phyloP scores from a whole-genome alignment of 2,329 filamentous ascomycete species.

The Penicillium sp. region DNA sequence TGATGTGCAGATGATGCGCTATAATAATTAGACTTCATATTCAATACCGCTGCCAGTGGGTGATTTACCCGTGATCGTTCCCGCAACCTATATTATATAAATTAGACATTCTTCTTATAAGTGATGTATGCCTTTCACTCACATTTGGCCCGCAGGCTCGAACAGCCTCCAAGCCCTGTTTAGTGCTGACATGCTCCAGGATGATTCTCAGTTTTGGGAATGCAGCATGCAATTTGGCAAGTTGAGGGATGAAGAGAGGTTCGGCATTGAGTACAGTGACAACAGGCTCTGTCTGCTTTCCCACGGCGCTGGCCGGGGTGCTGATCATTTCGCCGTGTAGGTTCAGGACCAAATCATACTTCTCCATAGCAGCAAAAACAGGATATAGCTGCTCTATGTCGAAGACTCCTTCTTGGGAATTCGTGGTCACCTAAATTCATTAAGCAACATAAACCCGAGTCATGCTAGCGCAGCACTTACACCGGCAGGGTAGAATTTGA shows the following conservation, averaged over 20 bases:
- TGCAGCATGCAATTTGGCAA: conserved; percentile 65
- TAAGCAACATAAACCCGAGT: not conserved
- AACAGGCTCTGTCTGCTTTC: conserved; percentile 22
- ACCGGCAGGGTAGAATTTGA: conserved; percentile 42
- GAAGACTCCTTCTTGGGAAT: conserved; percentile 50
- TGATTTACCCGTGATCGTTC: conserved; percentile 55
- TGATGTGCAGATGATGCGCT: conserved; percentile 79
- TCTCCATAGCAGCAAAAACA: conserved; percentile 86
- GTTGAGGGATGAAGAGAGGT: conserved; percentile 73
- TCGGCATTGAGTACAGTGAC: conserved; percentile 66
- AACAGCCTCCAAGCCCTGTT: conserved; percentile 74
- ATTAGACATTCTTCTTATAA: not conserved
- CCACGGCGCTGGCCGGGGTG: conserved; percentile 29
- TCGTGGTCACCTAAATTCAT: conserved; percentile 45
- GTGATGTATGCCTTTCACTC: not conserved
- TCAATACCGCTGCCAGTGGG: too few relatives aligned
- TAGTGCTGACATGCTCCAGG: conserved; percentile 84
- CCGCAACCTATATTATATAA: conserved; percentile 44
- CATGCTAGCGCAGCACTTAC: conserved; percentile 18
- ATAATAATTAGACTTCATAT: not conserved
- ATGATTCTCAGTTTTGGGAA: conserved; percentile 62
- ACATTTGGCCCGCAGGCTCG: conserved; percentile 68
- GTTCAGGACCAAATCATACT: conserved; percentile 78
- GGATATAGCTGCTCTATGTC: conserved; percentile 44
- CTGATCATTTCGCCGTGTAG: conserved; percentile 76